Evolutionary conservation across 2,329 filamentous ascomycete species (phyloP).

Genomic region (Penicillium sp.): DNA sequence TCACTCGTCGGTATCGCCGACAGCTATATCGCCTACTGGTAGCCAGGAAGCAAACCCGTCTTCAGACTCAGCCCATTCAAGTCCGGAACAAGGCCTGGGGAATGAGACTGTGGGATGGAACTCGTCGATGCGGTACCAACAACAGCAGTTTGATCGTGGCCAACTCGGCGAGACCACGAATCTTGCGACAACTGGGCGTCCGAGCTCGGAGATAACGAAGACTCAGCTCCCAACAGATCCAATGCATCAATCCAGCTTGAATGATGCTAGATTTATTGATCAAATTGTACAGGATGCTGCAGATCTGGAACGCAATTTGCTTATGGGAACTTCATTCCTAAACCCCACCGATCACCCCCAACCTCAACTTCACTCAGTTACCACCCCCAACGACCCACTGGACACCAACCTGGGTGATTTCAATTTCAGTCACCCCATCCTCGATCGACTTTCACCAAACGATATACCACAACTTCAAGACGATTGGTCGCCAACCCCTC

Average conservation of each 20-base stretch:
- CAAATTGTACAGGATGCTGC: conserved; percentile 17
- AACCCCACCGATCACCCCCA: conserved; percentile 12
- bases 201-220: neutral
- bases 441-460: conserved; percentile 1
- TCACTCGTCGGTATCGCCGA: conserved; percentile 3
- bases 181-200: neutral
- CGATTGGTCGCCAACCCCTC: conserved; percentile 33
- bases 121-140: neutral
- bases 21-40: conserved; percentile 3
- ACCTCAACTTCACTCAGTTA: neutral
- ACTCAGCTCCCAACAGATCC: neutral
- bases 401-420: conserved; percentile 1
- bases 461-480: conserved; percentile 18
- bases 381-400: neutral
- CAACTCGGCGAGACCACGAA: neutral
- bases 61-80: neutral
- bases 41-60: conserved; percentile 1
- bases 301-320: conserved; percentile 18
- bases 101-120: neutral
- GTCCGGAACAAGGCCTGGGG: neutral
- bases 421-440: neutral
- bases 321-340: conserved; percentile 16
- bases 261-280: conserved; percentile 5
- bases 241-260: neutral
- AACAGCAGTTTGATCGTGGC: neutral